Conservation (phyloP, 148 eudicot genomes). For the Diospyros lotus region DNA sequence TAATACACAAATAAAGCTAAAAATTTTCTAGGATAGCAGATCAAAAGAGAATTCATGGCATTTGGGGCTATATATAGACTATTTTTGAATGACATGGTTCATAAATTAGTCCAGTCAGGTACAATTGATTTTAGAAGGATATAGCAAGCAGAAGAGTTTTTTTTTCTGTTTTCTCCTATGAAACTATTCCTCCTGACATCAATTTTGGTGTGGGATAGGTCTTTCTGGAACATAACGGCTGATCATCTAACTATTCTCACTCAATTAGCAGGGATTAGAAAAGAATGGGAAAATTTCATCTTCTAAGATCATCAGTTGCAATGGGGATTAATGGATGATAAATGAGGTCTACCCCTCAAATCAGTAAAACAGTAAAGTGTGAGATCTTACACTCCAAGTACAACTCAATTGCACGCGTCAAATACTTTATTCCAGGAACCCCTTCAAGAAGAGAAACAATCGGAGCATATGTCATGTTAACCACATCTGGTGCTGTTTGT, state of each 20-base stretch:
- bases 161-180: background rate
- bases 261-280: background rate
- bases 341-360: conserved; percentile 15
- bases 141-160: background rate
- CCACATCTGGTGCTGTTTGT: conserved; percentile 73
- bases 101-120: background rate
- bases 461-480: conserved; percentile 88
- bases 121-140: background rate
- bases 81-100: background rate
- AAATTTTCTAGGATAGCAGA: background rate
- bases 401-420: conserved; percentile 83
- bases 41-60: background rate
- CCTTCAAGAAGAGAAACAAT: conserved; percentile 86
- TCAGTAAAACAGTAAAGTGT: conserved; percentile 10
- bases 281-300: background rate
- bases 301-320: background rate
- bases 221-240: background rate
- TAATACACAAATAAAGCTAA: background rate
- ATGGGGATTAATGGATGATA: background rate
- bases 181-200: background rate
- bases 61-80: background rate
- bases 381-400: conserved; percentile 90
- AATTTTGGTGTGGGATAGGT: background rate
- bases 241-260: background rate
- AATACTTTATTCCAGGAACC: conserved; percentile 73